Evolutionary conservation across 306 rosid species (phyloP).

Genomic region (Arachis hypogaea): DNA sequence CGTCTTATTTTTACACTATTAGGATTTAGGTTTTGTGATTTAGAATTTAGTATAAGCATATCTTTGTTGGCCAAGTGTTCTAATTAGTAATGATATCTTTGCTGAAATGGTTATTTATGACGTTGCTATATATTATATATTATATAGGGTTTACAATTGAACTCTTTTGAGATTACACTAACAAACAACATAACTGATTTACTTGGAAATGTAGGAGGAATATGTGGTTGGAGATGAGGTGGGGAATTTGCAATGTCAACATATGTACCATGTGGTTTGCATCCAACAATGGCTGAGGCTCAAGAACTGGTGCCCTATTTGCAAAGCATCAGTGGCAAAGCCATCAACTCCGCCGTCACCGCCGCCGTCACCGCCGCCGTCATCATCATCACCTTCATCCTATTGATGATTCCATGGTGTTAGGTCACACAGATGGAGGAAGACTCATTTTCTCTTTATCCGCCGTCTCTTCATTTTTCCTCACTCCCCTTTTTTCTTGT

Average conservation of each 20-base stretch:
- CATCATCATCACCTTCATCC: conserved; percentile 41
- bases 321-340: conserved; percentile 69
- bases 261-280: conserved; percentile 69
- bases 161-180: too few species aligned
- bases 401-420: conserved; percentile 42
- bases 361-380: too few species aligned
- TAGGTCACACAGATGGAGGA: conserved; percentile 30
- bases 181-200: neutral
- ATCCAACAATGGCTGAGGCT: conserved; percentile 83
- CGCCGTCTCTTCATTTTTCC: conserved; percentile 16
- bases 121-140: too few species aligned
- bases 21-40: too few species aligned
- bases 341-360: neutral
- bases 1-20: too few species aligned
- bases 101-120: too few species aligned
- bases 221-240: conserved; percentile 72
- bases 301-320: conserved; percentile 98
- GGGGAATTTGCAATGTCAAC: conserved; percentile 77
- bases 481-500: neutral
- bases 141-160: too few species aligned
- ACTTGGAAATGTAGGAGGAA: conserved; percentile 67
- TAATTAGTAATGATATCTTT: too few species aligned
- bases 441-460: conserved; percentile 32
- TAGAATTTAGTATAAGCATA: too few species aligned
- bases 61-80: too few species aligned